Percentiles rank a stretch among this genome's conserved stretches.
These are phyloP conservation scores for Penicillium sp. DNA, from an alignment of 2,329 filamentous ascomycete genomes.

Conservation along the genomic window DNA sequence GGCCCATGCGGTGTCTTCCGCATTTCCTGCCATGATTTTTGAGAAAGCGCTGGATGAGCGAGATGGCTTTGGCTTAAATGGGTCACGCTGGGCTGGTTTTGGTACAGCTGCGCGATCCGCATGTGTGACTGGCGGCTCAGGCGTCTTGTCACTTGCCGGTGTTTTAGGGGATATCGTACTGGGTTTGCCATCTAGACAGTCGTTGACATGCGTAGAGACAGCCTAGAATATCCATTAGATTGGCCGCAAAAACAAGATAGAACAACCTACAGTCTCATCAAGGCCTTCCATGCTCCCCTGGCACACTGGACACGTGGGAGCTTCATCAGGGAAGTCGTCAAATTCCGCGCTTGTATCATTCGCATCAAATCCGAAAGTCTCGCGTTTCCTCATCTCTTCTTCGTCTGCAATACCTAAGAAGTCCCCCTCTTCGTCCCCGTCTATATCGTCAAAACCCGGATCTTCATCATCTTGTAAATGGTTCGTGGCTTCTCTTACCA, in stretches of 20 bases:
- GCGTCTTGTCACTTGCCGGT: constrained; percentile 21
- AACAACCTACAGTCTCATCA: constrained; percentile 47
- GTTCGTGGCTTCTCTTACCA: constrained; percentile 58
- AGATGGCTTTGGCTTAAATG: constrained; percentile 62
- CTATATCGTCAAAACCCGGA: constrained; percentile 62
- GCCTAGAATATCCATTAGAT: constrained; percentile 55
- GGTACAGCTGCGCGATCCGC: constrained; percentile 73
- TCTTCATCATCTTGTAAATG: constrained; percentile 53
- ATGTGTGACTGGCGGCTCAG: constrained; percentile 50
- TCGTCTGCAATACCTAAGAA: constrained; percentile 66
- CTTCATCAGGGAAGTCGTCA: constrained; percentile 24
- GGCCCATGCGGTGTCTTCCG: constrained; percentile 89
- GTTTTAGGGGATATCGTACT: constrained; percentile 55
- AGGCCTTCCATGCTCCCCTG: constrained; percentile 65
- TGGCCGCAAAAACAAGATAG: neutral
- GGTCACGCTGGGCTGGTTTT: constrained; percentile 79
- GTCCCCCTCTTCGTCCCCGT: constrained; percentile 65
- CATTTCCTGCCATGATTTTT: constrained; percentile 89
- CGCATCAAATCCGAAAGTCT: constrained; percentile 25
- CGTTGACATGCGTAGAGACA: constrained; percentile 85
- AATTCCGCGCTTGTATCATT: constrained; percentile 28
- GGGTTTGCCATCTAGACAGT: constrained; percentile 83
- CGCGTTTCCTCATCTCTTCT: constrained; percentile 40
- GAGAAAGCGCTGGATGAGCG: constrained; percentile 75
- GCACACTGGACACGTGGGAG: constrained; percentile 76